These are phyloP conservation scores for Emergomyces orientalis DNA, from an alignment of 2,329 filamentous ascomycete species.

Conservation along the genomic window DNA sequence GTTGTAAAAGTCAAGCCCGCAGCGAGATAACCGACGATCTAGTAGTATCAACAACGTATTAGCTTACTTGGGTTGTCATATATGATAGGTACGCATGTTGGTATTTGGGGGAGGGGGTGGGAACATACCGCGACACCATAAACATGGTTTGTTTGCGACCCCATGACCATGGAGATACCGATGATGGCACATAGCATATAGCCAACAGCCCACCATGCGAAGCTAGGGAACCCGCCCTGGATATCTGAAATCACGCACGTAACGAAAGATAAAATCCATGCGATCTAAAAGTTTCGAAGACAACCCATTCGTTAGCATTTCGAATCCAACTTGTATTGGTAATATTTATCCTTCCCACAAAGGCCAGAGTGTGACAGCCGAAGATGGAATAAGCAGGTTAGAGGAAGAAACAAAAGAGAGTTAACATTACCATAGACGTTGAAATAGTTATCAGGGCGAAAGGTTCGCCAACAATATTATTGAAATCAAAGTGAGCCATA, in stretches of 20 bases:
- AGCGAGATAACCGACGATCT: conserved; percentile 75
- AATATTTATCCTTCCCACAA: not conserved
- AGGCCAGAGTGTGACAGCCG: not conserved
- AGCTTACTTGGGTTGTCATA: not conserved
- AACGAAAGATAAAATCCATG: conserved; percentile 90
- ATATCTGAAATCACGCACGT: conserved; percentile 65
- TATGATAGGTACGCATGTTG: too few relatives aligned
- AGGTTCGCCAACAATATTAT: conserved; percentile 90
- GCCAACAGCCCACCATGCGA: conserved; percentile 82
- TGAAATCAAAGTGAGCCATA: conserved; percentile 58
- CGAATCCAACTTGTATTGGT: not conserved
- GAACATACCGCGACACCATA: conserved; percentile 75
- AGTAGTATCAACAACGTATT: conserved; percentile 8
- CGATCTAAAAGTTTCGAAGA: conserved; percentile 56
- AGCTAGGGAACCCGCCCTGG: conserved; percentile 60
- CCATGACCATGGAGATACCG: conserved; percentile 72
- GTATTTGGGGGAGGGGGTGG: too few relatives aligned
- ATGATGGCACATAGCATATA: conserved; percentile 78
- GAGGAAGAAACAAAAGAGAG: conserved; percentile 5
- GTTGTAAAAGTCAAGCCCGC: conserved; percentile 77
- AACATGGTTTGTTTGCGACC: conserved; percentile 71
- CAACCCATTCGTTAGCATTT: conserved; percentile 4
- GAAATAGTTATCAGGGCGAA: conserved; percentile 92
- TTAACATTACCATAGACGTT: conserved; percentile 67
- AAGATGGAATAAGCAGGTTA: not conserved